Percentiles rank a stretch among this genome's conserved stretches.
Evolutionary conservation across 495 filamentous ascomycete species (phyloP).

Genomic region (Talaromyces liani): DNA sequence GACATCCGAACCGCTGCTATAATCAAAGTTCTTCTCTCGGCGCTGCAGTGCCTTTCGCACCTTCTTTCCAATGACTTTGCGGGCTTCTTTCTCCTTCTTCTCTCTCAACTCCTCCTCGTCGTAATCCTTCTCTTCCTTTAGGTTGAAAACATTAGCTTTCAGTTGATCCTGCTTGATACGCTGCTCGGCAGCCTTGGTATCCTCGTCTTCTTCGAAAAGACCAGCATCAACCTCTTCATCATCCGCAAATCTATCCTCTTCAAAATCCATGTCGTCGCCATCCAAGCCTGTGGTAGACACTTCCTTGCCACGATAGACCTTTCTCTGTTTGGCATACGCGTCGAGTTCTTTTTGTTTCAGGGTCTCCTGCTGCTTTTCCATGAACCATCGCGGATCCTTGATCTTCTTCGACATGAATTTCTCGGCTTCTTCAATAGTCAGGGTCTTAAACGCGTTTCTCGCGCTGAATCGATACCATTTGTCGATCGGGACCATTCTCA

Average conservation of each 20-base stretch:
- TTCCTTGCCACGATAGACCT: slow-evolving; percentile 38
- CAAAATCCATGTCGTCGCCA: slow-evolving; percentile 52
- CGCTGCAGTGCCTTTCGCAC: slow-evolving; percentile 73
- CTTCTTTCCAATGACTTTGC: slow-evolving; percentile 62
- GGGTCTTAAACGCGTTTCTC: slow-evolving; percentile 72
- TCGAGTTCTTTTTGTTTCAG: slow-evolving; percentile 43
- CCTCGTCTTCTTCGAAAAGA: slow-evolving; percentile 79
- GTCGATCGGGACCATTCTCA: slow-evolving; percentile 84
- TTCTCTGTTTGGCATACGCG: slow-evolving; percentile 37
- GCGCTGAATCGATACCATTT: slow-evolving; percentile 90
- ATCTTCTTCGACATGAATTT: slow-evolving; percentile 66
- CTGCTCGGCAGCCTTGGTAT: slow-evolving; percentile 77
- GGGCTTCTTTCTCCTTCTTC: slow-evolving; percentile 58
- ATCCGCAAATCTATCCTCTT: slow-evolving; percentile 67
- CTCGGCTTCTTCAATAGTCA: slow-evolving; percentile 82
- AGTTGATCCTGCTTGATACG: slow-evolving; percentile 82
- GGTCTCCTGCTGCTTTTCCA: slow-evolving; percentile 50
- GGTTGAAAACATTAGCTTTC: slow-evolving; percentile 76
- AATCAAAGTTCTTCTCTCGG: slow-evolving; percentile 77
- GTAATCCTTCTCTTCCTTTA: slow-evolving; percentile 78
- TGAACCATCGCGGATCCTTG: slow-evolving; percentile 71
- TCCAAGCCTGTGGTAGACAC: slow-evolving; percentile 35
- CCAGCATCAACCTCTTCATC: slow-evolving; percentile 77
- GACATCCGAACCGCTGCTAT: slow-evolving; percentile 64
- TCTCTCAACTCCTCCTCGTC: slow-evolving; percentile 70